Evolutionary conservation across 768 basidiomycete genomes (phyloP).

Genomic region (Leucogyrophana mollusca): DNA sequence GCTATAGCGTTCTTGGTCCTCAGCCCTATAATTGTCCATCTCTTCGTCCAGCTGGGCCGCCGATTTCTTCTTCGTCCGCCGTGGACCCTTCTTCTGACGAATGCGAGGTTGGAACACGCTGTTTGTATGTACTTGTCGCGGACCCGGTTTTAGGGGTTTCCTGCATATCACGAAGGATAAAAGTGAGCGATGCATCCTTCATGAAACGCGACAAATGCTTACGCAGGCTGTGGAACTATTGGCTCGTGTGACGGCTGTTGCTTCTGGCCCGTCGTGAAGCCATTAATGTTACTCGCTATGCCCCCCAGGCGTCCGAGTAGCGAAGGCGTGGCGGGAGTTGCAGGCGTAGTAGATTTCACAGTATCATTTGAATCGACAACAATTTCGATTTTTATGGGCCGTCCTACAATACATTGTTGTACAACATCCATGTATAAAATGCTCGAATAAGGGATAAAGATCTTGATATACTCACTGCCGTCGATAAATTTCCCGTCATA

Average conservation of each 20-base stretch:
- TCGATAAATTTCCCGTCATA: constrained; percentile 80
- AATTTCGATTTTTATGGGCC: constrained; percentile 65
- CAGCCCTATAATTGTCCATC: constrained; percentile 77
- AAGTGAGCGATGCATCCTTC: background rate
- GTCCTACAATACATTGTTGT: constrained; percentile 39
- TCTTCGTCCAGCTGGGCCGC: constrained; percentile 69
- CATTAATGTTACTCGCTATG: background rate
- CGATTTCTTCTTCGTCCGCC: constrained; percentile 66
- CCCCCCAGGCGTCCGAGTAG: constrained; percentile 37
- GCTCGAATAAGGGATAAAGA: background rate
- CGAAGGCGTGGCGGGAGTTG: constrained; percentile 32
- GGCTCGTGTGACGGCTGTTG: too few species aligned
- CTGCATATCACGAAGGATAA: too few species aligned
- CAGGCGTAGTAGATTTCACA: constrained; percentile 15
- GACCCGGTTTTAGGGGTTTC: constrained; percentile 14
- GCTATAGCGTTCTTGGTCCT: constrained; percentile 13
- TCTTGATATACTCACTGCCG: constrained; percentile 37
- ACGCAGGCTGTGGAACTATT: too few species aligned
- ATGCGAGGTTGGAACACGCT: constrained; percentile 18
- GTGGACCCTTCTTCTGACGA: constrained; percentile 71
- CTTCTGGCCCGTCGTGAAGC: background rate
- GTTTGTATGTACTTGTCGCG: constrained; percentile 3
- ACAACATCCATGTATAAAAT: constrained; percentile 2
- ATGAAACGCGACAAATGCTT: constrained; percentile 1
- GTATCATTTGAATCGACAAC: constrained; percentile 44